Base-by-base conservation (phyloP, 1,139 yeast genomes). In the Blastobotrys apis region DNA sequence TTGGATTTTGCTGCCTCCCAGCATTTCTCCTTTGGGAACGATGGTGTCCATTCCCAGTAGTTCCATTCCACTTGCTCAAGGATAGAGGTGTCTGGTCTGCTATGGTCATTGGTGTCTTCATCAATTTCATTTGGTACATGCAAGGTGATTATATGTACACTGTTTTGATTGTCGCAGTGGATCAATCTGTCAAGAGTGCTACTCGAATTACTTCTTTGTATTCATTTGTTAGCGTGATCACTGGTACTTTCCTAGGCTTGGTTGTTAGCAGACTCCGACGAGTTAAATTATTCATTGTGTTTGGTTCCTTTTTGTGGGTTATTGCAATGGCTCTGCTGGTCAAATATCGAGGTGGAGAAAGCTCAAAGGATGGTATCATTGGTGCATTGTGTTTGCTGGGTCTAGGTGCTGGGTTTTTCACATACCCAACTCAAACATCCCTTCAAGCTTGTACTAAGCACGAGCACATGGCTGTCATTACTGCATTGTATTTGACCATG, bases 21-120 rank as follows among this genome's bases (percentile, higher is more conserved):
- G 60, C 70, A 20, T 77, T 80, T 46, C 58, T 72, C 8, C 15
- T 63, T 5, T 80, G 83, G 80, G 90, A 83, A 62, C 13, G 15
- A 3, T 70, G 67, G 50, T 63, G 60, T 47, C 73, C 86, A 10
- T 66, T 62, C 37, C 88, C 90, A n/a, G 62, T 83, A 39, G 62
- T 77, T 30, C 88, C 90, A 13, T 69, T 69, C 53, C 60, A 68
- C 29, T 68, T 80, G 53, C 60, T 83, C 59, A 77, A 68, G 51
- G 84, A 82, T 60, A 74, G 86, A 55, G 84, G 84, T 52, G 79
- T 82, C 23, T 78, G 83, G 74, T 75, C 85, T 52, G 81, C 86
- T 53, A 48, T 75, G 40, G 55, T 61, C 34, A 71, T 81, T 52
- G 84, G 76, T 22, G 61, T 78, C 47, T 65, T 77, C 47, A 72